These are phyloP conservation scores for Colletotrichum sp. DNA, from an alignment of 2,329 filamentous ascomycete species.

Conservation along the genomic window DNA sequence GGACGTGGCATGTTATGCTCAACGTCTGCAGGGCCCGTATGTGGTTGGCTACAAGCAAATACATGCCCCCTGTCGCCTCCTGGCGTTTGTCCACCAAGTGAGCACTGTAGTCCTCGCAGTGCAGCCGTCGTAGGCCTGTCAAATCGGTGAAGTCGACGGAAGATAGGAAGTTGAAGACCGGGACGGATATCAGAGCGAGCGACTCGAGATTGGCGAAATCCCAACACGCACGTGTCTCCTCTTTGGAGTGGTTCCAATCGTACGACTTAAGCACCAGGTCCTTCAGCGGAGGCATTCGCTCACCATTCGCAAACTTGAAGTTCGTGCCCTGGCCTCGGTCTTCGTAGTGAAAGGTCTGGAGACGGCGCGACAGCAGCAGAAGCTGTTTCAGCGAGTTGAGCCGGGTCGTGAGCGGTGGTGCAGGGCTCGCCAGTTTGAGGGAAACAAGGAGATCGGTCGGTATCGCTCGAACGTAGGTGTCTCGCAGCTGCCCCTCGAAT, in stretches of 20 bases:
- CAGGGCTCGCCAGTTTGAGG: slow-evolving; percentile 43
- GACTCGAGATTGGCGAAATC: slow-evolving; percentile 48
- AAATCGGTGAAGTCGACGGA: slow-evolving; percentile 45
- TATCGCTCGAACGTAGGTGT: slow-evolving; percentile 42
- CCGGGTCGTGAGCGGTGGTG: slow-evolving; percentile 44
- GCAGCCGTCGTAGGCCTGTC: slow-evolving; percentile 38
- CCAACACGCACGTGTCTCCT: slow-evolving; percentile 48
- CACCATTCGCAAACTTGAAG: slow-evolving; percentile 43
- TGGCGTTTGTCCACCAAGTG: slow-evolving; percentile 40
- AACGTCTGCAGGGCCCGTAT: slow-evolving; percentile 42
- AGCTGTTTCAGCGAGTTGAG: slow-evolving; percentile 48
- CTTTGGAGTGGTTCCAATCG: slow-evolving; percentile 49
- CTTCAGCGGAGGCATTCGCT: slow-evolving; percentile 47
- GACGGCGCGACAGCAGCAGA: slow-evolving; percentile 37
- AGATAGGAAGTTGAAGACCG: slow-evolving; percentile 47
- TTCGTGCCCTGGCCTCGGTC: slow-evolving; percentile 50
- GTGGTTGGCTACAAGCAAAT: slow-evolving; percentile 40
- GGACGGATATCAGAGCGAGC: slow-evolving; percentile 48
- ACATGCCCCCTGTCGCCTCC: slow-evolving; percentile 45
- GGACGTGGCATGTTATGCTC: slow-evolving; percentile 46
- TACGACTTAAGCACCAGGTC: slow-evolving; percentile 51
- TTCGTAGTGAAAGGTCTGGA: slow-evolving; percentile 46
- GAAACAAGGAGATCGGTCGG: slow-evolving; percentile 44
- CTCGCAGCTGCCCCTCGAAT: slow-evolving; percentile 35
- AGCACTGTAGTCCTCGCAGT: slow-evolving; percentile 50